These are phyloP conservation scores for grape (Vitis vinifera) DNA, from an alignment of 164 flowering plant genomes.

Conservation along the genomic window ASM3070453v1 NC_081817.1:23879001-23879500, in stretches of 20 bases:
- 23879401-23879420: background rate
- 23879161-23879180: conserved; percentile 14
- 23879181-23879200: background rate
- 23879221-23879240: conserved; percentile 9
- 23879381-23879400: conserved; percentile 1
- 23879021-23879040: background rate
- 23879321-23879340: no score
- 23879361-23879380: background rate
- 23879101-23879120: background rate
- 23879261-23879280: background rate
- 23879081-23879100: background rate
- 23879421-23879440: background rate
- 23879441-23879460: background rate
- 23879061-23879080: conserved; percentile 8
- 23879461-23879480: no score
- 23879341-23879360: no score
- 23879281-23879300: conserved; percentile 22
- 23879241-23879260: background rate
- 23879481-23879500: no score
- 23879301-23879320: conserved; percentile 27
- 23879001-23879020: background rate
- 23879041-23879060: conserved; percentile 1
- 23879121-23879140: conserved; percentile 9
- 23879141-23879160: conserved; percentile 15
- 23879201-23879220: background rate